Percentiles rank a stretch among this genome's conserved stretches.
Evolutionary conservation across 225 moss, liverwort and hornwort genomes (phyloP).

Genomic region (Bryoerythrophyllum caledonicum): DNA sequence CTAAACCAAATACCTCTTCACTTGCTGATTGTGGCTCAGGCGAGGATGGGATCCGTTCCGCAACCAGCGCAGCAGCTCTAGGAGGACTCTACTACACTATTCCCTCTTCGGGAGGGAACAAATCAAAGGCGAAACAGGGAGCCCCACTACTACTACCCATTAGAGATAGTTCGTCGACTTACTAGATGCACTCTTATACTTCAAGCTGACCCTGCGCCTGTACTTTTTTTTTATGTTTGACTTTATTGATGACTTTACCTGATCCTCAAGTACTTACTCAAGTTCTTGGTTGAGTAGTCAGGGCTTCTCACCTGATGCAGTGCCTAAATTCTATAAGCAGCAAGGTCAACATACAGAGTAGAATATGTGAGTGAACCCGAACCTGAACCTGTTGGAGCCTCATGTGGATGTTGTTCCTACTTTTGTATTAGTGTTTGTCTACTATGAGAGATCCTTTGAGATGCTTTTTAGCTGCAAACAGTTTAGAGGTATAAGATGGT

Average conservation of each 20-base stretch:
- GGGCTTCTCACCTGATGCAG: conserved; percentile 31
- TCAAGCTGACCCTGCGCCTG: conserved; percentile 28
- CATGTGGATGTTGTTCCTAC: conserved; percentile 2
- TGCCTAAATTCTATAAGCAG: conserved; percentile 27
- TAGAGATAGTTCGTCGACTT: conserved; percentile 1
- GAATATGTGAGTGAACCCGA: conserved; percentile 32
- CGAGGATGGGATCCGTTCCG: conserved; percentile 71
- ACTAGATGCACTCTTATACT: conserved; percentile 16
- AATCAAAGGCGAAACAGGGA: conserved; percentile 10
- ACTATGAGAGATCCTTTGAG: not conserved
- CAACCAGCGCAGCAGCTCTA: conserved; percentile 53
- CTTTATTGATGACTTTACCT: conserved; percentile 28
- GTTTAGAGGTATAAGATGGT: not conserved
- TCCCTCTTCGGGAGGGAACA: not conserved
- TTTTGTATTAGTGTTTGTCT: not conserved
- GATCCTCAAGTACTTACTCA: conserved; percentile 44
- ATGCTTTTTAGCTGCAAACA: not conserved
- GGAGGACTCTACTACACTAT: conserved; percentile 20
- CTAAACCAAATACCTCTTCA: not conserved
- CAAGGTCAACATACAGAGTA: conserved; percentile 25
- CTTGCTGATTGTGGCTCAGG: conserved; percentile 37
- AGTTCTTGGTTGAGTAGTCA: conserved; percentile 40
- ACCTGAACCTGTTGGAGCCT: conserved; percentile 23
- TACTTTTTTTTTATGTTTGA: conserved; percentile 37
- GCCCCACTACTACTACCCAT: conserved; percentile 17